These are phyloP conservation scores for Allomyces javanicus DNA, from an alignment of 192 early-diverging fungal genomes.

Conservation along the genomic window DNA sequence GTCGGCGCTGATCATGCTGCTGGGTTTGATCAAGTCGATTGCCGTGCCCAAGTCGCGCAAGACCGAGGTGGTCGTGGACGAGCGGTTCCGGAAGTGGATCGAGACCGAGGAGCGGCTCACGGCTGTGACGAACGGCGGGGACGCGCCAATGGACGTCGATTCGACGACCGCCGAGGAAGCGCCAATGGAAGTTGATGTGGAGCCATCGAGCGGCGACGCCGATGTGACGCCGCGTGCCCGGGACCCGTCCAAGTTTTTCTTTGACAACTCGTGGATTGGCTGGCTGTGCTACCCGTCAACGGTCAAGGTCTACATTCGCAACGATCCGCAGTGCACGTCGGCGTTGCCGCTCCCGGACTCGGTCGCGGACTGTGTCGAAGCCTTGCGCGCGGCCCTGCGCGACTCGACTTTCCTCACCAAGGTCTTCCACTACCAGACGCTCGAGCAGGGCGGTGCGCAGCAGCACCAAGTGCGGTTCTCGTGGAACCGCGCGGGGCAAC, in stretches of 20 bases:
- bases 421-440: not conserved
- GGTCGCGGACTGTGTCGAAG: not conserved
- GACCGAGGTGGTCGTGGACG: too few relatives aligned
- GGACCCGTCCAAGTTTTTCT: not conserved
- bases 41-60: too few relatives aligned
- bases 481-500: not conserved
- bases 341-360: not conserved
- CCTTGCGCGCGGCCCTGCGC: not conserved
- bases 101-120: too few relatives aligned
- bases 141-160: too few relatives aligned
- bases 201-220: too few relatives aligned
- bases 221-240: too few relatives aligned
- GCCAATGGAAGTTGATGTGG: too few relatives aligned
- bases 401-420: not conserved
- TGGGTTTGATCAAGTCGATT: too few relatives aligned
- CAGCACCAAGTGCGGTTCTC: not conserved
- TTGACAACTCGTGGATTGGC: not conserved
- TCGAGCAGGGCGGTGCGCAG: not conserved
- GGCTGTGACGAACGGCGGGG: too few relatives aligned
- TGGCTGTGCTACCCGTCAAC: not conserved
- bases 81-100: too few relatives aligned
- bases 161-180: too few relatives aligned
- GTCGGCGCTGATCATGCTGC: too few relatives aligned
- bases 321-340: not conserved
- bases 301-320: not conserved